Conservation (phyloP, 2,329 filamentous ascomycete species). For the Pseudogymnoascus sp. region DNA sequence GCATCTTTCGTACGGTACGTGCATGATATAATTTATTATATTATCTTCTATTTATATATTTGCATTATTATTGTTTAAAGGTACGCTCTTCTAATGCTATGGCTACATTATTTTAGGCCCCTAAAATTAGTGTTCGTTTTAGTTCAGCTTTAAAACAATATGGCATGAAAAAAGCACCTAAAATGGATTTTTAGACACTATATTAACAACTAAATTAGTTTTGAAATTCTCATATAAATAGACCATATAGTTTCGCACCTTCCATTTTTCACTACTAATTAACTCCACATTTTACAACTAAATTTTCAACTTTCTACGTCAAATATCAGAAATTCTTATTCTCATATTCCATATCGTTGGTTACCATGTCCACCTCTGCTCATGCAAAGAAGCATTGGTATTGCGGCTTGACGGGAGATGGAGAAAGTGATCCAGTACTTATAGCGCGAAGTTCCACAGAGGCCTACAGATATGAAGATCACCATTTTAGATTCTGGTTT, state of each 20-base stretch:
- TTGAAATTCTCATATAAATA: not conserved
- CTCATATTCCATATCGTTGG: not conserved
- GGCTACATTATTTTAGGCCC: not conserved
- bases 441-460: not conserved
- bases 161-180: not conserved
- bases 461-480: not conserved
- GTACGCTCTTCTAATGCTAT: not conserved
- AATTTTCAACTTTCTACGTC: not conserved
- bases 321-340: not conserved
- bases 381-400: not conserved
- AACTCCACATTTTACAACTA: not conserved
- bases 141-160: not conserved
- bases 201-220: not conserved
- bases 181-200: not conserved
- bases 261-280: not conserved
- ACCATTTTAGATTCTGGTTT: not conserved
- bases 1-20: not conserved
- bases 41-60: not conserved
- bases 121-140: not conserved
- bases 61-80: not conserved
- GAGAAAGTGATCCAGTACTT: not conserved
- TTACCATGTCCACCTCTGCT: not conserved
- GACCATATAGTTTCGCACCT: not conserved
- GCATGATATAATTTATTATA: not conserved
- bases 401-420: not conserved